Evolutionary conservation across 1,284 basidiomycete species (phyloP), one percentile per base, ranked within the genome.

Genomic region (Meripilus lineatus): DNA sequence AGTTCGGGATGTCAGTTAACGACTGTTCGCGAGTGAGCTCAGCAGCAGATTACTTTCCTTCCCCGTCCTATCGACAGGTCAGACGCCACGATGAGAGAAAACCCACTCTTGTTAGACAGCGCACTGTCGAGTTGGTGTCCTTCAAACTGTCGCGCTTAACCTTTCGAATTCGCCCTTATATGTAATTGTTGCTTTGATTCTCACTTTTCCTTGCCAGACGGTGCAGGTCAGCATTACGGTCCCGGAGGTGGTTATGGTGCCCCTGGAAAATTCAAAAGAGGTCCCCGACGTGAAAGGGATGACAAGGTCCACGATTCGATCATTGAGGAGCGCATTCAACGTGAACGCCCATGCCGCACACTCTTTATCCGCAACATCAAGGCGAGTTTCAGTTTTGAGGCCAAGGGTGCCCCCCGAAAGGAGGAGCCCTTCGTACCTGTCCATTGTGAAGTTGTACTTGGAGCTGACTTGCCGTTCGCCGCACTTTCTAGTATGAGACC

Each of bases 311-410:
- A 86, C 72, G 86, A 89, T 61, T 84, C 81, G 23, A 81, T 92
- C 52, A 93, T 93, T 68, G 87, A 89, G 70, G 86, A 93, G 62
- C 81, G 91, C 49, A 87, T 93, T 52, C 83, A 90, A 61, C 82
- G 88, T 56, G 94, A 96, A 68, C 79, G 90, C 56, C 93, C 93
- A 1, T 96, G 95, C 64, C 79, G 95, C 40, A 97, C 93, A 1
- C 70, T 99, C 30, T 99, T 99, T 62, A 93, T 98, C 51, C 86
- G 95, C 57, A 98, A 98, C 63, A 89, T 97, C 58, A 93, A 93
- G 79, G 93, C 89, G 66, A 86, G 84, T 84, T 45, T 47, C 49
- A 39, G 35, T 25, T 50, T 45, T 28, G 43, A 43, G 25, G 7
- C 14, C 23, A 32, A 22, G 22, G 28, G 32, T 43, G 22, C 40